Evolutionary conservation across 257 asterid species (phyloP).

Genomic region (Cinchona pubescens): DNA sequence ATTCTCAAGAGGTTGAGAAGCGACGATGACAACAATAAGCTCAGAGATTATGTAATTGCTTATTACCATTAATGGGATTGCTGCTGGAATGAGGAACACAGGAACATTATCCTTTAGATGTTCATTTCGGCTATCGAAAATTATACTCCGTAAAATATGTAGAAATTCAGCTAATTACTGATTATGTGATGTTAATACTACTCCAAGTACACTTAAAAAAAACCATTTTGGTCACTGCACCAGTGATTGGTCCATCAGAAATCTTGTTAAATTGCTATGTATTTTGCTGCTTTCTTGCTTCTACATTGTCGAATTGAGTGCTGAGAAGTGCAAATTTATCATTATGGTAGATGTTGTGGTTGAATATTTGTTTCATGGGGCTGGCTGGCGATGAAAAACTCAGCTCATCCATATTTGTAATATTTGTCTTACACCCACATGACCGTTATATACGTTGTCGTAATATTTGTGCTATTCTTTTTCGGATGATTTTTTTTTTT

Average conservation of each 20-base stretch:
- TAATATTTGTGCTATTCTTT: no score
- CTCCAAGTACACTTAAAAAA: neutral
- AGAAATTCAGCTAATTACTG: neutral
- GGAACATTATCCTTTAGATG: slow-evolving; percentile 41
- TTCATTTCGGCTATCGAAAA: neutral
- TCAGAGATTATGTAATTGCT: slow-evolving; percentile 86
- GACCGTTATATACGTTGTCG: no score
- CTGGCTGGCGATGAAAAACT: no score
- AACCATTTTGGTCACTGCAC: neutral
- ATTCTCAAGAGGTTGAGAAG: slow-evolving; percentile 73
- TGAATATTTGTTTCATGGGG: neutral
- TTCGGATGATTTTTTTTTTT: no score
- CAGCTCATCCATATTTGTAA: no score
- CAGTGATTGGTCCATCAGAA: neutral
- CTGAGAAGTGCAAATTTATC: neutral
- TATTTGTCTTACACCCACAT: no score
- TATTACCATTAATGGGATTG: slow-evolving; percentile 85
- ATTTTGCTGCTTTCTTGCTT: neutral
- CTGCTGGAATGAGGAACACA: slow-evolving; percentile 97
- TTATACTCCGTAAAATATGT: neutral
- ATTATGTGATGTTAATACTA: neutral
- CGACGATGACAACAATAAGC: slow-evolving; percentile 67
- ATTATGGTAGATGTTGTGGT: neutral
- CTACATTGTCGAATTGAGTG: neutral
- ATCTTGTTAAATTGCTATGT: neutral